Base-by-base conservation (phyloP, 306 rosid genomes). In the Albizia julibrissin region DNA sequence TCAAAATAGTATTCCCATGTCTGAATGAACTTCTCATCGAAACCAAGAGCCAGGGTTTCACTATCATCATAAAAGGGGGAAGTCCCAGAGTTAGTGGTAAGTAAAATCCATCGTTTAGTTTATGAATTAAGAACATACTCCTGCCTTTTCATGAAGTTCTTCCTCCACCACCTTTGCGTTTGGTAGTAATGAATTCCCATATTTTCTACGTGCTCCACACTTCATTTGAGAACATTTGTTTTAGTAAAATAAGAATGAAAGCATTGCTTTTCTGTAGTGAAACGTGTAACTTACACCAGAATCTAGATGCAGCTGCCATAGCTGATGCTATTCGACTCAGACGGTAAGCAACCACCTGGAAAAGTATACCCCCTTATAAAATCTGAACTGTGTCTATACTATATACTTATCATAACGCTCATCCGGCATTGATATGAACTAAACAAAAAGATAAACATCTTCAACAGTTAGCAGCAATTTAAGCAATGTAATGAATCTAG, bases 1-100 rank as follows among this genome's bases (percentile, higher is more conserved):
- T 93, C 97, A 85, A 95, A 93, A 76, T 92, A 95, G 69, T 95
- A 95, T 79, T 95, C 96, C 98, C 98, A 93, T 29, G 96, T 93
- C 78, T 93, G 85, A 19, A 93, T 89, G 87, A 95, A 93, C 37
- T 91, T 89, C 70, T 93, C 92, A 40, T 92, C 68, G 52, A 93
- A 95, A 34, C 96, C 91, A 0, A 92, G 97, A 59, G 85, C 88
- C n/a, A 87, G 77, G 27, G 93, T 89, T 75, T 95, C 85, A 15
- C 97, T 92, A 74, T 40, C 69, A 79, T 31, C 52, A 79, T 10
- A 49, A 83, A 83, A 21, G 10, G 68, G 15, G 31, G 33, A 21
- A 33, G n/a, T 56, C 56, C 58, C 34, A 50, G 4, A 49, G 76
- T 77, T 9, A 52, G 31, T 58, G 42, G 33, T 24, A 39, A 58